Conservation (phyloP, 768 basidiomycete species). For the Boletus edulis region DNA sequence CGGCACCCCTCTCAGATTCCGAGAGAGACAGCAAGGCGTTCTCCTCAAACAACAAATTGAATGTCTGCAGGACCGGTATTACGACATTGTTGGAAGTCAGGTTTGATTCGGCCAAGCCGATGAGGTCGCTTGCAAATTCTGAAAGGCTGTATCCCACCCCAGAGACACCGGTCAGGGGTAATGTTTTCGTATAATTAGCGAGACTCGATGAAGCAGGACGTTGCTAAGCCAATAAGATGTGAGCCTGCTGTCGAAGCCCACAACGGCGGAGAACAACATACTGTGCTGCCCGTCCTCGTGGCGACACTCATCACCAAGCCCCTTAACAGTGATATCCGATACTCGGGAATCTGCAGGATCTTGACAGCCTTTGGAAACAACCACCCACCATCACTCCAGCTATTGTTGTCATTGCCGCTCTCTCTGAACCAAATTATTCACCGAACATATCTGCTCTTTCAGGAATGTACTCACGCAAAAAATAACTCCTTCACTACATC, state of each 20-base stretch:
- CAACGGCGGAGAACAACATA: slow-evolving; percentile 39
- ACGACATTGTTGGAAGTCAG: slow-evolving; percentile 66
- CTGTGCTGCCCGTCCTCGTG: slow-evolving; percentile 82
- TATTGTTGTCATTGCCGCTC: slow-evolving; percentile 25
- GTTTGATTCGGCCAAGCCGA: slow-evolving; percentile 51
- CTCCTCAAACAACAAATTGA: slow-evolving; percentile 70
- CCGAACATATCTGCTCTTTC: neutral
- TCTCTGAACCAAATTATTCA: slow-evolving; percentile 27
- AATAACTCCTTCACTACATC: slow-evolving; percentile 53
- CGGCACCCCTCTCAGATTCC: slow-evolving; percentile 43
- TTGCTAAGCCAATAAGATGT: slow-evolving; percentile 47
- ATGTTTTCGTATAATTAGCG: slow-evolving; percentile 49
- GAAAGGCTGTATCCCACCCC: slow-evolving; percentile 44
- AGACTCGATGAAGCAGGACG: slow-evolving; percentile 64
- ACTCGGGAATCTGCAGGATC: slow-evolving; percentile 59
- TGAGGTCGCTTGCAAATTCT: slow-evolving; percentile 56
- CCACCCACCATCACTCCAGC: slow-evolving; percentile 74
- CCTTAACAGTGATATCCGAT: slow-evolving; percentile 58
- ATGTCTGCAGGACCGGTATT: slow-evolving; percentile 78
- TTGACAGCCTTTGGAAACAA: slow-evolving; percentile 72
- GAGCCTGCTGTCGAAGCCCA: slow-evolving; percentile 9
- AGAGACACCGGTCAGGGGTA: slow-evolving; percentile 41
- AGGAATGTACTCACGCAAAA: slow-evolving; percentile 37
- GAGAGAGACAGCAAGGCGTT: slow-evolving; percentile 54
- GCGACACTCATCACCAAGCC: slow-evolving; percentile 80